Percentiles rank a stretch among this genome's conserved stretches.
phyloP scores from a whole-genome alignment of 495 filamentous ascomycete species.

The Lichina pygmaea region DNA sequence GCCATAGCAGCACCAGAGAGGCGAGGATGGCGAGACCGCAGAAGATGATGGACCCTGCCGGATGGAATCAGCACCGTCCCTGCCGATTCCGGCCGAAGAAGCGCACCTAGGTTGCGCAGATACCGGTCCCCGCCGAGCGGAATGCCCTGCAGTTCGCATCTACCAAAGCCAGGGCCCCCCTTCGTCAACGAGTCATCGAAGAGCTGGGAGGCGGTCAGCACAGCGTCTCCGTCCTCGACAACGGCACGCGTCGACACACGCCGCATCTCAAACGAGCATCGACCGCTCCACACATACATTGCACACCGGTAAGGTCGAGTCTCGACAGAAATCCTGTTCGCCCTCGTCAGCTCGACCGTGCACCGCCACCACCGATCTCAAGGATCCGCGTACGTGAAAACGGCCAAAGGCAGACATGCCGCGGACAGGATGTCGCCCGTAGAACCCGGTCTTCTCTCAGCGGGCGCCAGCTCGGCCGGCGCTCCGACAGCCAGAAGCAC shows the following conservation, averaged over 20 bases:
- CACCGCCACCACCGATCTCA: not conserved
- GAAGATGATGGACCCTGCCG: constrained; percentile 71
- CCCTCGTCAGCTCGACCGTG: not conserved
- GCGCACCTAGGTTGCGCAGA: constrained; percentile 69
- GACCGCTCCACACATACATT: constrained; percentile 39
- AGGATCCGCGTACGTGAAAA: not conserved
- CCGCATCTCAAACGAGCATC: constrained; percentile 2
- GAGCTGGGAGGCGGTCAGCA: constrained; percentile 18
- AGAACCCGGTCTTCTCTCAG: too few relatives aligned
- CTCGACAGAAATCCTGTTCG: constrained; percentile 67
- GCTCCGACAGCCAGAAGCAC: too few relatives aligned
- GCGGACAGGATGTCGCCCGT: not conserved
- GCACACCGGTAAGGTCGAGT: constrained; percentile 86
- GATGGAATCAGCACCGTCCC: not conserved
- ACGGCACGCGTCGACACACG: not conserved
- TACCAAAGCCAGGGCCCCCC: constrained; percentile 21
- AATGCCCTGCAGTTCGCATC: constrained; percentile 52
- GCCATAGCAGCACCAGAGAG: constrained; percentile 36
- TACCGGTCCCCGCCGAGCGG: constrained; percentile 29
- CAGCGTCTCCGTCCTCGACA: constrained; percentile 2
- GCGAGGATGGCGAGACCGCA: constrained; percentile 48
- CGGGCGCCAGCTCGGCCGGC: too few relatives aligned
- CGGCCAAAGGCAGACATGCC: not conserved
- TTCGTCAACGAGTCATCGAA: constrained; percentile 25
- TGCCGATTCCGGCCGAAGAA: not conserved